A percentile compares a stretch with the other conserved stretches of the same genome.
Evolutionary conservation across 768 basidiomycete species (phyloP).

Genomic region (Boletus fagicola): DNA sequence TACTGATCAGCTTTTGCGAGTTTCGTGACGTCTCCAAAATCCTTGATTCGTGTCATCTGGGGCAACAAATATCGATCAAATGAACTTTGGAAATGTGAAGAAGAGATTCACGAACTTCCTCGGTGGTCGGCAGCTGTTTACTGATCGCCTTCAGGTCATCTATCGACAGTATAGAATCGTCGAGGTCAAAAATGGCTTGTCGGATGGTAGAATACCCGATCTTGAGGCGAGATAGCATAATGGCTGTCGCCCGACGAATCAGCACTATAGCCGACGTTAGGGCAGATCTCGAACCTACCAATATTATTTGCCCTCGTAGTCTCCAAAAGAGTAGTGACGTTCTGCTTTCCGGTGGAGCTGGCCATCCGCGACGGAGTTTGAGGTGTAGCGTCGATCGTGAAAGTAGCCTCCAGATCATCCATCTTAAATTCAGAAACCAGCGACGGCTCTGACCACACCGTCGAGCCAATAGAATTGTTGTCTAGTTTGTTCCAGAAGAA

Average conservation of each 20-base stretch:
- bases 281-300: conserved; percentile 42
- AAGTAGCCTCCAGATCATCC: conserved; percentile 71
- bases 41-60: conserved; percentile 62
- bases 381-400: conserved; percentile 53
- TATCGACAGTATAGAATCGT: conserved; percentile 64
- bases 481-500: conserved; percentile 90
- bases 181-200: conserved; percentile 66
- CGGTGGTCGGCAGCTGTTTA: conserved; percentile 73
- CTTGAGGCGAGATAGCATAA: conserved; percentile 81
- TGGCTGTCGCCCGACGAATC: conserved; percentile 45
- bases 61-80: background rate
- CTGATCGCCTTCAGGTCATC: conserved; percentile 77
- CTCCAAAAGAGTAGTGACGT: conserved; percentile 69
- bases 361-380: conserved; percentile 41
- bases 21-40: conserved; percentile 68
- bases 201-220: conserved; percentile 61
- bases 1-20: conserved; percentile 85
- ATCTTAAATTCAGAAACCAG: conserved; percentile 50
- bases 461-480: conserved; percentile 39
- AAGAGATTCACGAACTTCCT: conserved; percentile 55
- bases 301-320: conserved; percentile 84
- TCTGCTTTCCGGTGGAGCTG: conserved; percentile 51
- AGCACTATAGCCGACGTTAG: background rate
- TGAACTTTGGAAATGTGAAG: background rate
- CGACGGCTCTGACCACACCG: conserved; percentile 69